phyloP scores from a whole-genome alignment of 148 eudicot genomes.

The Persicaria tinctoria region DNA sequence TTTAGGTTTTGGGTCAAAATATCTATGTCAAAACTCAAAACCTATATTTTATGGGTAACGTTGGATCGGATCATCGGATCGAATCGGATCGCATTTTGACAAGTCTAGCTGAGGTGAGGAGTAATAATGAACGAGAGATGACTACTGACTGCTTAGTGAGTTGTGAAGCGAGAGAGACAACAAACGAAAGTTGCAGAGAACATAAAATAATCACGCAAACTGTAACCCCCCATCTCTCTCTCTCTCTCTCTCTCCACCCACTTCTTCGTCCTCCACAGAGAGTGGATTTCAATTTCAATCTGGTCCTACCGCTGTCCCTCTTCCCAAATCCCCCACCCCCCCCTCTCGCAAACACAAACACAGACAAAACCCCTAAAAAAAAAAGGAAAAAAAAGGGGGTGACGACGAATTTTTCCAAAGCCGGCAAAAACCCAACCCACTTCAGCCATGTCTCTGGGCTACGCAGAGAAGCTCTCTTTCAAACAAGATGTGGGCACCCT shows the following conservation, averaged over 20 bases:
- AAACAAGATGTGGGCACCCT: conserved; percentile 81
- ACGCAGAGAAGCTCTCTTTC: conserved; percentile 79
- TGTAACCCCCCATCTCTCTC: not conserved
- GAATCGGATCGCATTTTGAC: no score
- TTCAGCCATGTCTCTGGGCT: conserved; percentile 65
- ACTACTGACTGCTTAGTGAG: not conserved
- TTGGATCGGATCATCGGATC: no score
- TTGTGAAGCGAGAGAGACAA: not conserved
- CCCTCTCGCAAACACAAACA: not conserved
- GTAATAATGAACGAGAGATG: not conserved
- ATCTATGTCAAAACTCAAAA: no score
- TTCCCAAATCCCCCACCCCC: conserved; percentile 5
- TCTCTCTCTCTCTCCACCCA: not conserved
- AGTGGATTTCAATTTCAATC: not conserved
- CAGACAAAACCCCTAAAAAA: not conserved
- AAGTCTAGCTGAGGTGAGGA: not conserved
- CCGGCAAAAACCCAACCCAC: conserved; percentile 6
- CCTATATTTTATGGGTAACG: no score
- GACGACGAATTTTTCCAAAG: conserved; percentile 6
- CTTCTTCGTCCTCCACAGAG: not conserved
- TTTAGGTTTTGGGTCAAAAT: no score
- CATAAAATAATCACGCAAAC: conserved; percentile 5
- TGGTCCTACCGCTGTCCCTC: conserved; percentile 13
- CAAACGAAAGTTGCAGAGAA: not conserved
- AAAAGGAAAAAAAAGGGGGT: not conserved